Base-by-base conservation (phyloP, 1,284 basidiomycete genomes). In the Salmacisia buchloeana region DNA sequence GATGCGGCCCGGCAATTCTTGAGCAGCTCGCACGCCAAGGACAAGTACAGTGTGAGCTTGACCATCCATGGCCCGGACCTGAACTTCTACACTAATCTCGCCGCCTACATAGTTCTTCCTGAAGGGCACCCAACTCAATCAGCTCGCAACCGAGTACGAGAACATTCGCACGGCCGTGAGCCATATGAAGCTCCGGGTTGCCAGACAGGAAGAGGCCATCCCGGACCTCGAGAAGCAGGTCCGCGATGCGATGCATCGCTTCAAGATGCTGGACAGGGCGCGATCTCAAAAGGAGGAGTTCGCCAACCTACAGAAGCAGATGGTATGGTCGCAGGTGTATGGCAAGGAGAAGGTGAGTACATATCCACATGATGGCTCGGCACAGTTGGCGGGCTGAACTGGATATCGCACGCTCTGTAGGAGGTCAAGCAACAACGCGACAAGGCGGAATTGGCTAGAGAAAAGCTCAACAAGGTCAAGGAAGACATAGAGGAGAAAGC, bases 261-360 rank as follows among this genome's bases (percentile, higher is more conserved):
- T 86, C 71, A 82, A 88, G 61, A 88, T 89, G 68, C 89, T 91
- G 0, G 81, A 85, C 18, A 88, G 87, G 69, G 90, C 89, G 7
- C 83, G 86, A 2, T 85, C 88, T 68, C 87, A 90, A 72, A 84
- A 87, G 71, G 82, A 85, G 69, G 88, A 86, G 75, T 83, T 85
- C 4, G 85, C 87, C 41, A 85, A 86, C 21, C 82, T 93, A 58
- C 89, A 90, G 82, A 86, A 87, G 68, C 89, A 94, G 80, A 81
- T 91, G 10, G 91, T 91, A 0, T 97, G 94, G 94, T 85, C 90
- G 7, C 89, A 91, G 73, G 92, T 97, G 13, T 84, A 83, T 2
- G 83, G 83, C 13, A 92, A 92, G 75, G 68, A 90, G 75, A 80
- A 82, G 46, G 90, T 84, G 71, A 60, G 83, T 52, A 27, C 2